These are phyloP conservation scores for Trypanosomatidae sp. DNA, from an alignment of 208 protist species.

Conservation along the genomic window DNA sequence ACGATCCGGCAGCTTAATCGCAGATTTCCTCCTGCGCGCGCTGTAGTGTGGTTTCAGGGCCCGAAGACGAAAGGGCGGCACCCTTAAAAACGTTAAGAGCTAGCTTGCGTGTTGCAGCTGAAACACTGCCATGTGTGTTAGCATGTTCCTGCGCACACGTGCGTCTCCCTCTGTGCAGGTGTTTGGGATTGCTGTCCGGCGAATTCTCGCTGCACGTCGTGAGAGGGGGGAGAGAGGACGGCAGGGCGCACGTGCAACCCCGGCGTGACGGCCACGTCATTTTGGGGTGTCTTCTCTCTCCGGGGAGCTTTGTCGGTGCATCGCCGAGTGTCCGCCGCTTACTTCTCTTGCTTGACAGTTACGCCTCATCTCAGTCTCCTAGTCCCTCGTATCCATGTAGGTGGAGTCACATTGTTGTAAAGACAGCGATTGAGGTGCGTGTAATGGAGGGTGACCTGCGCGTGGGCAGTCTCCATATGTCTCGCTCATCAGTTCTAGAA, in stretches of 20 bases:
- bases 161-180: background rate
- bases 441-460: background rate
- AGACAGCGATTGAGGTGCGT: background rate
- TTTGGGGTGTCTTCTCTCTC: background rate
- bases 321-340: background rate
- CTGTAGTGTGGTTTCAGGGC: background rate
- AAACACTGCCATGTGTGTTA: background rate
- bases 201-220: background rate
- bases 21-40: background rate
- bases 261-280: background rate
- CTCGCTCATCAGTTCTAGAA: background rate
- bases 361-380: background rate
- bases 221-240: background rate
- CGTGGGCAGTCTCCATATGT: background rate
- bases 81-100: background rate
- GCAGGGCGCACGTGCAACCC: too few relatives aligned
- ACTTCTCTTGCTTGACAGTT: background rate
- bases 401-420: background rate
- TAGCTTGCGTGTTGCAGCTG: too few relatives aligned
- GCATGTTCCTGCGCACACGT: background rate
- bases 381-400: background rate
- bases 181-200: background rate
- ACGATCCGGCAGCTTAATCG: background rate
- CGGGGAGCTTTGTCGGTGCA: background rate
- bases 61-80: background rate